phyloP scores from a whole-genome alignment of 208 protist species.

The Phytomonas serpens region DNA sequence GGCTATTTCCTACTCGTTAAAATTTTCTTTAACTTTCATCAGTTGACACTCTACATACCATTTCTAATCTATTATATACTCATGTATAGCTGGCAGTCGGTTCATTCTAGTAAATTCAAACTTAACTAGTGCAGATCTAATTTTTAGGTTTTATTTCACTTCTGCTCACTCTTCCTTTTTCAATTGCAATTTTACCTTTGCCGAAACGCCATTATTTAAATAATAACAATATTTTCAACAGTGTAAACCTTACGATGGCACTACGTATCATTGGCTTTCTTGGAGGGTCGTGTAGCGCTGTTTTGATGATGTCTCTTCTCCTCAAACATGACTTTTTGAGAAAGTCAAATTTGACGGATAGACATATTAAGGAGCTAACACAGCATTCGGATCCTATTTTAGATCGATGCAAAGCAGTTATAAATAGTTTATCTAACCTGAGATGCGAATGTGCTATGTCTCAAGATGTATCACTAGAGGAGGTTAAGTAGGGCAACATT shows the following conservation, averaged over 20 bases:
- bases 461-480: not conserved
- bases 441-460: not conserved
- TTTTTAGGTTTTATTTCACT: not conserved
- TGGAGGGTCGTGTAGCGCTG: constrained; percentile 14
- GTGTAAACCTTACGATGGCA: constrained; percentile 8
- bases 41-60: not conserved
- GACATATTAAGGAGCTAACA: constrained; percentile 14
- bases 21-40: not conserved
- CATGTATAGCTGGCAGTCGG: not conserved
- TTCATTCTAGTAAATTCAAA: not conserved
- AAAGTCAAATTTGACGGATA: constrained; percentile 19
- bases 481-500: not conserved
- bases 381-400: constrained; percentile 19
- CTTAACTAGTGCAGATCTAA: not conserved
- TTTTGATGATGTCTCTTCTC: constrained; percentile 12
- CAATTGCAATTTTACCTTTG: not conserved
- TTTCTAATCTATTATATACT: not conserved
- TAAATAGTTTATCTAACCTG: not conserved
- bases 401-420: constrained; percentile 18
- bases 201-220: not conserved
- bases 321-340: constrained; percentile 21
- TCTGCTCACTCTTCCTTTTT: not conserved
- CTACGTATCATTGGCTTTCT: constrained; percentile 17
- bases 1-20: not conserved
- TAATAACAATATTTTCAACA: not conserved